phyloP scores from a whole-genome alignment of 345 rosid genomes.

The Gossypium mustelinum region DNA sequence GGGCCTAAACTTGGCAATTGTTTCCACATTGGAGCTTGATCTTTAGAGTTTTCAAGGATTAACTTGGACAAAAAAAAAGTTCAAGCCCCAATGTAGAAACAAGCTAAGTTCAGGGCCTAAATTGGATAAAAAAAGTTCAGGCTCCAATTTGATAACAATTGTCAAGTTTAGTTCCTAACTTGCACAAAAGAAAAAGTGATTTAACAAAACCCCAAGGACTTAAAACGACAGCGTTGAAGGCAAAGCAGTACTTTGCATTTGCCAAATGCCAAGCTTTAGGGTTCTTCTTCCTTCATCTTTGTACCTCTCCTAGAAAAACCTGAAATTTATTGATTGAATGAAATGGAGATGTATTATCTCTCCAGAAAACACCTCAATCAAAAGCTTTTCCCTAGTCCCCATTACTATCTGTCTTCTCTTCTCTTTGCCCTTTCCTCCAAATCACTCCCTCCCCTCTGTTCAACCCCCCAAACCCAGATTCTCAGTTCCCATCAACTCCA shows the following conservation, averaged over 20 bases:
- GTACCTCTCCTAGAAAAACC: neutral
- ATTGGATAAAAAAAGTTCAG: too few relatives aligned
- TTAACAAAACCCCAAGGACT: too few relatives aligned
- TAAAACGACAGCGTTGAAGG: neutral
- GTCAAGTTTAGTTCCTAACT: too few relatives aligned
- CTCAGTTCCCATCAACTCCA: neutral
- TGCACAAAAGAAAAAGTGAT: too few relatives aligned
- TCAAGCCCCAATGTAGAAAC: rapidly evolving
- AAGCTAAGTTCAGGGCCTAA: too few relatives aligned
- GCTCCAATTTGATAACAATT: too few relatives aligned
- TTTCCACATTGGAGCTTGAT: too few relatives aligned
- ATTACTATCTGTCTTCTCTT: neutral
- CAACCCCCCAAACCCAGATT: neutral
- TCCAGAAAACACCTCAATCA: neutral
- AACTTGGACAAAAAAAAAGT: too few relatives aligned
- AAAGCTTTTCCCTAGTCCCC: neutral
- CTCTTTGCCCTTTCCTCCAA: neutral
- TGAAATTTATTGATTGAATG: neutral
- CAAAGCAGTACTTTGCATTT: neutral
- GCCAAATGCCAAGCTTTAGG: neutral
- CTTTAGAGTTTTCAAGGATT: too few relatives aligned
- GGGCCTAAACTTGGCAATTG: too few relatives aligned
- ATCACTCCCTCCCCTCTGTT: neutral
- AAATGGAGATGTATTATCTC: neutral
- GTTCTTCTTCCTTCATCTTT: neutral